These are phyloP conservation scores for Trichosporon sp. DNA, from an alignment of 1,284 basidiomycete species.

Conservation along the genomic window DNA sequence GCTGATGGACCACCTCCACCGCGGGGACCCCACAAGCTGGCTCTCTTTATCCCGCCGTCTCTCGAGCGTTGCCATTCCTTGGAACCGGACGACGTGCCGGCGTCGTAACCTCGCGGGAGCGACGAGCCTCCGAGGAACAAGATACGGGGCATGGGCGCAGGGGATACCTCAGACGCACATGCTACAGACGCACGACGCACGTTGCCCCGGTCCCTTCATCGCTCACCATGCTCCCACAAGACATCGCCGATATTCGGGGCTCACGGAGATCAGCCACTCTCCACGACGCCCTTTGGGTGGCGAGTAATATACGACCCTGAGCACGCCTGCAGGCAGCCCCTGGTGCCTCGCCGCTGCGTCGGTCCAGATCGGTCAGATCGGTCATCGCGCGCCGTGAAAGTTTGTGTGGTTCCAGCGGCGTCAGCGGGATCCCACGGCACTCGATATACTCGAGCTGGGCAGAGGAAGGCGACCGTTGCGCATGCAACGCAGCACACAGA, in stretches of 20 bases:
- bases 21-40: not conserved
- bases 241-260: not conserved
- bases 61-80: too few relatives aligned
- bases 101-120: too few relatives aligned
- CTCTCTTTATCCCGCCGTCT: not conserved
- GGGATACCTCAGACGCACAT: too few relatives aligned
- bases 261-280: not conserved
- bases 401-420: not conserved
- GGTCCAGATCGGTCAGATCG: not conserved
- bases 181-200: too few relatives aligned
- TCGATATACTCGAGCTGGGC: too few relatives aligned
- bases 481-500: not conserved
- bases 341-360: not conserved
- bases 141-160: too few relatives aligned
- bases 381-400: not conserved
- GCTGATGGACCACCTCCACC: not conserved
- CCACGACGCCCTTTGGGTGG: not conserved
- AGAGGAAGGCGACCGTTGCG: not conserved
- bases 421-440: too few relatives aligned
- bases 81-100: too few relatives aligned
- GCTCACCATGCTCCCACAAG: too few relatives aligned
- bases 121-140: too few relatives aligned
- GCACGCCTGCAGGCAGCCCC: not conserved
- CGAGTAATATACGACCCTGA: not conserved
- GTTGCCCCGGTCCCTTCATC: too few relatives aligned